These are phyloP conservation scores for Leccinum arenicola DNA, from an alignment of 768 basidiomycete genomes.

Conservation along the genomic window DNA sequence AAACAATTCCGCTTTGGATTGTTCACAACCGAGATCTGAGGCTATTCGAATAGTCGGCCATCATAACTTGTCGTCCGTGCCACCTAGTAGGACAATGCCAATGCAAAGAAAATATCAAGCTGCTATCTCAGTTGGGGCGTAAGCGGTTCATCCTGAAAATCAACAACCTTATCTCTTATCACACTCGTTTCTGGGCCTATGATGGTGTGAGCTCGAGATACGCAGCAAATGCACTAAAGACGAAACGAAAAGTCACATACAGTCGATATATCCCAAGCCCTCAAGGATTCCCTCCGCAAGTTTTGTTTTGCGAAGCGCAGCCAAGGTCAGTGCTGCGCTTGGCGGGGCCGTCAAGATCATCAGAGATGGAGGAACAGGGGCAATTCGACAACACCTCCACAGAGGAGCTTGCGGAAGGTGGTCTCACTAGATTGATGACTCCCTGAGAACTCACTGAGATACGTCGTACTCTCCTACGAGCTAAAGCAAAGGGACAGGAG, in stretches of 20 bases:
- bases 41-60: too few species aligned
- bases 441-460: constrained; percentile 54
- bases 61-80: too few species aligned
- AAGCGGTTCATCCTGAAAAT: too few species aligned
- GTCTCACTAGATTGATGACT: constrained; percentile 20
- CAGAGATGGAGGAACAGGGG: constrained; percentile 80
- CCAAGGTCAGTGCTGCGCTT: constrained; percentile 69
- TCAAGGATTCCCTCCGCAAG: constrained; percentile 79
- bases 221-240: neutral
- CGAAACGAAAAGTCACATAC: constrained; percentile 37
- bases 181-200: neutral
- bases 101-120: too few species aligned
- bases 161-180: too few species aligned
- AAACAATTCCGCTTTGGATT: too few species aligned
- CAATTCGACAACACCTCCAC: constrained; percentile 73
- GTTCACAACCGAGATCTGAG: too few species aligned
- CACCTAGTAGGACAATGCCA: too few species aligned
- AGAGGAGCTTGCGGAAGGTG: constrained; percentile 87
- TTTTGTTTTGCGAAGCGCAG: constrained; percentile 72
- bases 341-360: constrained; percentile 77
- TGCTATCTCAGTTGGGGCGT: too few species aligned
- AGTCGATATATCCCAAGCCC: constrained; percentile 78
- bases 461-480: constrained; percentile 81
- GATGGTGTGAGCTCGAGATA: constrained; percentile 21
- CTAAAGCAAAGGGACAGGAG: constrained; percentile 47